These are phyloP conservation scores for Penicillium griseofulvum DNA, from an alignment of 2,329 filamentous ascomycete species.

Conservation along the genomic window DNA sequence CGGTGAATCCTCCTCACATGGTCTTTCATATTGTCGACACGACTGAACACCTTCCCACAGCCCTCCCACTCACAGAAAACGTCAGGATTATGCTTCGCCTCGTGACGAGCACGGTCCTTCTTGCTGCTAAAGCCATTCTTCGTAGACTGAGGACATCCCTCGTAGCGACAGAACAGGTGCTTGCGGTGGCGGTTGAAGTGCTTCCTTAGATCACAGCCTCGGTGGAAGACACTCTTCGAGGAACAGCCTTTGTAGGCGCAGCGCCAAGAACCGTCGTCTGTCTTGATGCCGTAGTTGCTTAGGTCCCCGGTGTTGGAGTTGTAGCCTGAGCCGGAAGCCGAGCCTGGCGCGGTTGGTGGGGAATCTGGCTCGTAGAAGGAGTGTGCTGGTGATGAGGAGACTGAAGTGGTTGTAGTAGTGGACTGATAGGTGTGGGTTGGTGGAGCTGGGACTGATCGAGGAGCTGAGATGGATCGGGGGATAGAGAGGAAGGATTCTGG, in stretches of 20 bases:
- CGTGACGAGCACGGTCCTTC: slow-evolving; percentile 61
- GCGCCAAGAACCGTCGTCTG: slow-evolving; percentile 49
- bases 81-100: slow-evolving; percentile 62
- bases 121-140: slow-evolving; percentile 61
- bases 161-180: slow-evolving; percentile 59
- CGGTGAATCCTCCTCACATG: slow-evolving; percentile 47
- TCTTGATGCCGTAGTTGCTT: slow-evolving; percentile 33
- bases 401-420: slow-evolving; percentile 4
- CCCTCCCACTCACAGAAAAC: slow-evolving; percentile 58
- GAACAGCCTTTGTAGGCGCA: slow-evolving; percentile 60
- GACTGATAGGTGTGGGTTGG: neutral
- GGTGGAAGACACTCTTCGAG: slow-evolving; percentile 57
- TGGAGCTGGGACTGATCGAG: neutral
- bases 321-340: slow-evolving; percentile 8
- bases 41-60: slow-evolving; percentile 58
- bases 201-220: slow-evolving; percentile 61
- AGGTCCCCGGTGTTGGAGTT: slow-evolving; percentile 26
- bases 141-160: slow-evolving; percentile 56
- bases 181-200: slow-evolving; percentile 63
- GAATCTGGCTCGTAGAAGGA: slow-evolving; percentile 15
- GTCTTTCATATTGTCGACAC: slow-evolving; percentile 61
- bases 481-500: slow-evolving; percentile 16
- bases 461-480: neutral
- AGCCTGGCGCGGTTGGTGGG: slow-evolving; percentile 6
- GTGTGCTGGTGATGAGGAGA: slow-evolving; percentile 14